Base-by-base conservation (phyloP, 73 alveolate genomes). In the Paramecium tetraurelia region DNA sequence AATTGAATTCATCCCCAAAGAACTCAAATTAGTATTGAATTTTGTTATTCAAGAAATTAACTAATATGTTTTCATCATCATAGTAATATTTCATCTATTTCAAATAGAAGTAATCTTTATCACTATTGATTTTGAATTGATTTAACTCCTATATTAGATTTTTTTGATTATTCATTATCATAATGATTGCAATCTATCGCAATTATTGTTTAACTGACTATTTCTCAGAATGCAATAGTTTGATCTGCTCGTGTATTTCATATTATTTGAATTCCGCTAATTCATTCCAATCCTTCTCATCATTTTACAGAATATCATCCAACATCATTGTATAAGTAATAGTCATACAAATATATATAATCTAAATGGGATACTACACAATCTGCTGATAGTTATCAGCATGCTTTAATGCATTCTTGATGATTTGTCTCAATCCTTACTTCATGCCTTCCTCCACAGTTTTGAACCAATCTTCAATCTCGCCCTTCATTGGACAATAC, bases 401-500 rank as follows among this genome's bases (percentile, higher is more conserved):
- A 63, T 63, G 84, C 31, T 63, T 63, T 12, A 33, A 31, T 2
- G 84, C 84, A 63, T 63, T 63, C 48, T 63, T 63, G 2, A 63
- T 7, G 0, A 63, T 33, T 18, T 63, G 31, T 33, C 84, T 63
- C 9, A 63, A 63, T 16, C 84, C 84, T 27, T 63, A 63, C 12
- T 33, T 63, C 84, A 63, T 63, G 7, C 84, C 84, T 8, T 63
- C 84, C 31, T 63, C 84, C 2, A 63, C 46, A 3, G 84, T 63
- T 33, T 33, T 63, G n/a, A 63, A 63, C 84, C 84, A 63, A 27
- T 63, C 84, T 6, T 63, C 84, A 63, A 63, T 63, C 46, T 63
- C 84, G 0, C 84, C 84, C 31, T 63, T 63, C 84, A 63, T 63
- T 3, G 84, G 84, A 63, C 84, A 63, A 27, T 63, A 63, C 46